phyloP scores from a whole-genome alignment of 495 filamentous ascomycete species.

The Trichoderma erinaceum region DNA sequence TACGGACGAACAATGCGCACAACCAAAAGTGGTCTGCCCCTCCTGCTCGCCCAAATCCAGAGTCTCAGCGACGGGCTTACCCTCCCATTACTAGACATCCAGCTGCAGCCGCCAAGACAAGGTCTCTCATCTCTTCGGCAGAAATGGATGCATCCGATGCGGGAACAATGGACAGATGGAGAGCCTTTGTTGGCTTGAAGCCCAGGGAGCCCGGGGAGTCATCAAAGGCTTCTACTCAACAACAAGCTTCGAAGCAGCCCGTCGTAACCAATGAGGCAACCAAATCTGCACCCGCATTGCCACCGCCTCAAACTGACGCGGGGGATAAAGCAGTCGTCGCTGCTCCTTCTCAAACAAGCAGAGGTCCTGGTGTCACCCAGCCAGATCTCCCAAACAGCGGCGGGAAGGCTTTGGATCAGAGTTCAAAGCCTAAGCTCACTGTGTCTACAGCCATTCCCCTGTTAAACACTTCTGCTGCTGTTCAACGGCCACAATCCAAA shows the following conservation, averaged over 20 bases:
- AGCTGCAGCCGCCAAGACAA: neutral
- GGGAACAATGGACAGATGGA: constrained; percentile 3
- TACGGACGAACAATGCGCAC: constrained; percentile 10
- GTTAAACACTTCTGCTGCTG: neutral
- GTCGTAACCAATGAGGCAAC: neutral
- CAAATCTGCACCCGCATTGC: neutral
- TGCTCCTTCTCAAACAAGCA: neutral
- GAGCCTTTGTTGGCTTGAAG: constrained; percentile 8
- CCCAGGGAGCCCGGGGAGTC: neutral
- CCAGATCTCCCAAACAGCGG: neutral
- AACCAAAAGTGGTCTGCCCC: constrained; percentile 9
- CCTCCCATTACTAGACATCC: constrained; percentile 2
- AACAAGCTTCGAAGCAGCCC: neutral
- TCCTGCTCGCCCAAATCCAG: neutral
- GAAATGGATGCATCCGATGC: neutral
- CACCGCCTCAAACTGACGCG: neutral
- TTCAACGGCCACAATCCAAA: neutral
- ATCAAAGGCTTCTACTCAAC: neutral
- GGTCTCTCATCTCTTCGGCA: neutral
- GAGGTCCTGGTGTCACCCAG: neutral
- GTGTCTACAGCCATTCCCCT: neutral
- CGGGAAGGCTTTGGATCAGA: neutral
- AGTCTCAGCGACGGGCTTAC: constrained; percentile 3
- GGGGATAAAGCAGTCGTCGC: neutral
- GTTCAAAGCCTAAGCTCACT: neutral